Evolutionary conservation across 2,329 filamentous ascomycete genomes (phyloP).

Genomic region (Aurifilum marmelostoma): DNA sequence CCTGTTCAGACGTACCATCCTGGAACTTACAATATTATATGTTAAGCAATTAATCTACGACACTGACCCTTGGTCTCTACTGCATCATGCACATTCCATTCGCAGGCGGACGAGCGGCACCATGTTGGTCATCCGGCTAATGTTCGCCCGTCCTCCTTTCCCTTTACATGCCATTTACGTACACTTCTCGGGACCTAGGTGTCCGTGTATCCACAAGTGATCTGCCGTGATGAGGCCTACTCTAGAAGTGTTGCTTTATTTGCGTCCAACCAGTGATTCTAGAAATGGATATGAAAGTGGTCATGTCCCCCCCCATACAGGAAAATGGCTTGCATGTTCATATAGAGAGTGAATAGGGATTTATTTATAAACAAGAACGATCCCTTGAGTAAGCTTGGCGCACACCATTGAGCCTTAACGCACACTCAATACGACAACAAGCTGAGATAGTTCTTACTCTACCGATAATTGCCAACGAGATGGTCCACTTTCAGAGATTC

Average conservation of each 20-base stretch:
- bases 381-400: not conserved
- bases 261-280: not conserved
- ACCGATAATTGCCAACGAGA: slow-evolving; percentile 22
- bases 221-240: not conserved
- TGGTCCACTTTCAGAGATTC: slow-evolving; percentile 31
- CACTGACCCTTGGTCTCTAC: not conserved
- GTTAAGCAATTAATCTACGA: not conserved
- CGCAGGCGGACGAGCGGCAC: not conserved
- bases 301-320: not conserved
- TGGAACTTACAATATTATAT: not conserved
- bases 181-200: slow-evolving; percentile 23
- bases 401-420: not conserved
- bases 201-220: slow-evolving; percentile 25
- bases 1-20: not conserved
- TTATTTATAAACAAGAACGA: not conserved
- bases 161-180: slow-evolving; percentile 16
- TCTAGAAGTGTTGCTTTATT: no score
- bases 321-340: not conserved
- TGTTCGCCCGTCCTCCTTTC: slow-evolving; percentile 11
- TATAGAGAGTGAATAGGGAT: not conserved
- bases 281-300: not conserved
- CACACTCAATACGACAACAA: not conserved
- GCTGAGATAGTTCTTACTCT: not conserved
- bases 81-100: not conserved
- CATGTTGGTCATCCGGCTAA: not conserved